Conservation (phyloP, 257 asterid species). For the Penstemon davidsonii region DNA sequence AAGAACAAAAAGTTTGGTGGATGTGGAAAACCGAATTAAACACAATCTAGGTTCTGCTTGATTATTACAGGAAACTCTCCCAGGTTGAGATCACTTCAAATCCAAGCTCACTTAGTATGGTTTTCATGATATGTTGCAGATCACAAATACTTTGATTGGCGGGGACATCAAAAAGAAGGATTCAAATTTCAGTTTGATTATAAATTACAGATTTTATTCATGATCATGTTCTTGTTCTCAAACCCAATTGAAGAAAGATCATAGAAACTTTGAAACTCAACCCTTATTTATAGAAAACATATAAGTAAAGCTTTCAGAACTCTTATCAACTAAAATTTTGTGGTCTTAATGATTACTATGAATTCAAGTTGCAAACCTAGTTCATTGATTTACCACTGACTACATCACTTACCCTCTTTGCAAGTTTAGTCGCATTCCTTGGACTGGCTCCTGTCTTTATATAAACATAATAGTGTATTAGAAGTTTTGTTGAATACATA, state of each 20-base stretch:
- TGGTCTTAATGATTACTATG: background rate
- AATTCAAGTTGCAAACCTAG: slow-evolving; percentile 13
- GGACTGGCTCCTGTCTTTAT: slow-evolving; percentile 77
- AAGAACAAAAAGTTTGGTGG: background rate
- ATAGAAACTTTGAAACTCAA: slow-evolving; percentile 13
- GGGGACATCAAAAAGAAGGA: slow-evolving; percentile 7
- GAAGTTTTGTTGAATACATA: slow-evolving; percentile 27
- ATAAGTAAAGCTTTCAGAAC: background rate
- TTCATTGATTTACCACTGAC: slow-evolving; percentile 8
- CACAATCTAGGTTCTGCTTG: background rate
- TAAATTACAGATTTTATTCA: slow-evolving; percentile 3
- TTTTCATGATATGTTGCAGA: background rate
- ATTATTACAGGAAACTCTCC: background rate
- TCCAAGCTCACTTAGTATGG: background rate
- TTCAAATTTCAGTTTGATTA: background rate
- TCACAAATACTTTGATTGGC: background rate
- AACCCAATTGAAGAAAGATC: background rate
- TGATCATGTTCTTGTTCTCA: background rate
- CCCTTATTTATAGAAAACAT: background rate
- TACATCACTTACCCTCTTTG: slow-evolving; percentile 75
- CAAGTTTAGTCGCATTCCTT: slow-evolving; percentile 79
- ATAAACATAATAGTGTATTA: slow-evolving; percentile 44
- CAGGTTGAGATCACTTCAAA: background rate
- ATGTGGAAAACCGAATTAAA: background rate
- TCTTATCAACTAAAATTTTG: background rate